phyloP scores from a whole-genome alignment of 208 protist genomes.

The Trypanosoma lewisi region DNA sequence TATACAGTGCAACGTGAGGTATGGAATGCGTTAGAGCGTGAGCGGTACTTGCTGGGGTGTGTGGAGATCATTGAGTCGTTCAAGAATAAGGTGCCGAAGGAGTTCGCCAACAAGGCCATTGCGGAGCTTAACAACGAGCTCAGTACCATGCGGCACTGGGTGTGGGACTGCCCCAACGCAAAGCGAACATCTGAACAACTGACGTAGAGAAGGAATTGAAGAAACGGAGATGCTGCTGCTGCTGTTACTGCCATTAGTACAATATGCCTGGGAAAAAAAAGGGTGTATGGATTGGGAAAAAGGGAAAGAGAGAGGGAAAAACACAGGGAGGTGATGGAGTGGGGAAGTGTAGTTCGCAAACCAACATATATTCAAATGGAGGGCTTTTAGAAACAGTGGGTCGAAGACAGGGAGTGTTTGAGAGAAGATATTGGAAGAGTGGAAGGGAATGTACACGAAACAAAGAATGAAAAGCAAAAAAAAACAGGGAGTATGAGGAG shows the following conservation, averaged over 20 bases:
- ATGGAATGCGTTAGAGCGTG: conserved; percentile 87
- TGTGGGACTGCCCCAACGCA: conserved; percentile 87
- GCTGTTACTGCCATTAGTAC: background rate
- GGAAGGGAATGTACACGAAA: too few relatives aligned
- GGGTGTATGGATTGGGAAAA: too few relatives aligned
- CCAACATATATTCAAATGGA: background rate
- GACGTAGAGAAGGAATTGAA: background rate
- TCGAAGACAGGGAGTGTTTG: too few relatives aligned
- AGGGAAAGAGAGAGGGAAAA: background rate
- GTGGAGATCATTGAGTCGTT: conserved; percentile 80
- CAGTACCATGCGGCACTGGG: conserved; percentile 86
- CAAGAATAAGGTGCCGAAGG: conserved; percentile 66
- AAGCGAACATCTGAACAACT: conserved; percentile 78
- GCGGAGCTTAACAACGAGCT: conserved; percentile 77
- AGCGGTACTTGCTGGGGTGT: conserved; percentile 82
- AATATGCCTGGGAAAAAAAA: too few relatives aligned
- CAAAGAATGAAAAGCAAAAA: background rate
- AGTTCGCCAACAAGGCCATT: conserved; percentile 79
- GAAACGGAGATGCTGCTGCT: background rate
- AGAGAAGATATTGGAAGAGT: too few relatives aligned
- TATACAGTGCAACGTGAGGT: conserved; percentile 81
- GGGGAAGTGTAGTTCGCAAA: background rate
- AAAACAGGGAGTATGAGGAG: background rate
- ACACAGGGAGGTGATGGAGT: background rate
- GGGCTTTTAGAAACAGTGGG: background rate